phyloP scores from a whole-genome alignment of 2,329 filamentous ascomycete genomes.

The Aspergillus floridensis region DNA sequence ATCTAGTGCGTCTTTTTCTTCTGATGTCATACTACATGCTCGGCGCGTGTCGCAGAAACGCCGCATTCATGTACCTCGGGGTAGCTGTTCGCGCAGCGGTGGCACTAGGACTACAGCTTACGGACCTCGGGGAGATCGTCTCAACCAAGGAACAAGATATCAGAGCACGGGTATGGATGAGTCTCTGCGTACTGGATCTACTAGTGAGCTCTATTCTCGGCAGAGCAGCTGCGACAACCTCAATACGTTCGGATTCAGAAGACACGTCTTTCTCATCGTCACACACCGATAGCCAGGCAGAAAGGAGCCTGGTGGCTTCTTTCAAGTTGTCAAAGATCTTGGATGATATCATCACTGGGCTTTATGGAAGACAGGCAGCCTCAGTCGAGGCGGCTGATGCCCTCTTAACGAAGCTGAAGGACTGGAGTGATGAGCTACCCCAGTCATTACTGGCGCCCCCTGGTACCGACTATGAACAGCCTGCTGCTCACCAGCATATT shows the following conservation, averaged over 20 bases:
- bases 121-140: conserved; percentile 12
- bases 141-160: not conserved
- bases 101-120: conserved; percentile 57
- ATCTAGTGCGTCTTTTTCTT: conserved; percentile 53
- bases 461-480: conserved; percentile 17
- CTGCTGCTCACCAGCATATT: conserved; percentile 33
- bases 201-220: conserved; percentile 51
- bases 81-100: conserved; percentile 58
- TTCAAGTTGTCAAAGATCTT: conserved; percentile 47
- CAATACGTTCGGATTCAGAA: conserved; percentile 23
- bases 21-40: conserved; percentile 61
- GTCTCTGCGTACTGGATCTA: conserved; percentile 49
- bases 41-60: conserved; percentile 57
- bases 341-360: conserved; percentile 43
- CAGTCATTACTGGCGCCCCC: conserved; percentile 26
- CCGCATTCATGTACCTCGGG: conserved; percentile 63
- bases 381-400: conserved; percentile 38
- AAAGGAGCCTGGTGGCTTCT: conserved; percentile 40
- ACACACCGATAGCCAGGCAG: conserved; percentile 22
- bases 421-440: conserved; percentile 49
- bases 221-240: conserved; percentile 38
- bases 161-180: conserved; percentile 48
- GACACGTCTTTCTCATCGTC: conserved; percentile 21
- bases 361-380: conserved; percentile 43
- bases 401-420: conserved; percentile 44